phyloP scores from a whole-genome alignment of 345 rosid species.

The Hibiscus trionum region DNA sequence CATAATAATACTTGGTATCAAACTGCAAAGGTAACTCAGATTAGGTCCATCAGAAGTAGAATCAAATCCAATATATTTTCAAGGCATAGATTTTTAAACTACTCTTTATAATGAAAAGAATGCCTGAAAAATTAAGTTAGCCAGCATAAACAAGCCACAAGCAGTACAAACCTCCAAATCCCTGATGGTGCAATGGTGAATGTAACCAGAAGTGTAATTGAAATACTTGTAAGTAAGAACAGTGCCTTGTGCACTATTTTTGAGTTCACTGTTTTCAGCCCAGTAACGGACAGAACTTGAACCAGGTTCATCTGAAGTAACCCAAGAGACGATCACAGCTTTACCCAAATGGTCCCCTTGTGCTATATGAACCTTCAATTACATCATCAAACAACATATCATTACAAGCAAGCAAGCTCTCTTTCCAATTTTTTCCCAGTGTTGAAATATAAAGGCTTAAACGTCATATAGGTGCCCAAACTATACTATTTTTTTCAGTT shows the following conservation, averaged over 20 bases:
- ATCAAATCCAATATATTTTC: not conserved
- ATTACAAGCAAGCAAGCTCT: not conserved
- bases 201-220: constrained; percentile 81
- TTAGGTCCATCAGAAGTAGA: not conserved
- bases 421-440: too few species aligned
- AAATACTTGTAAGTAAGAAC: constrained; percentile 44
- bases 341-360: constrained; percentile 80
- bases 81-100: not conserved
- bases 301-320: constrained; percentile 64
- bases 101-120: not conserved
- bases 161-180: constrained; percentile 48
- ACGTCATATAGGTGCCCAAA: too few species aligned
- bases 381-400: not conserved
- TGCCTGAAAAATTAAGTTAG: not conserved
- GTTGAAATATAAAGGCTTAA: constrained; percentile 18
- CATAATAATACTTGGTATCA: constrained; percentile 65
- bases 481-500: too few species aligned
- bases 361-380: constrained; percentile 58
- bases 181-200: constrained; percentile 64
- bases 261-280: constrained; percentile 35
- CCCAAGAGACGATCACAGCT: constrained; percentile 75
- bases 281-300: constrained; percentile 60
- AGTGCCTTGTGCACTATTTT: constrained; percentile 38
- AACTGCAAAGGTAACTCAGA: constrained; percentile 32
- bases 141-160: constrained; percentile 1